phyloP scores from a whole-genome alignment of 177 flowering plant genomes.

The Telopea speciosissima region DNA sequence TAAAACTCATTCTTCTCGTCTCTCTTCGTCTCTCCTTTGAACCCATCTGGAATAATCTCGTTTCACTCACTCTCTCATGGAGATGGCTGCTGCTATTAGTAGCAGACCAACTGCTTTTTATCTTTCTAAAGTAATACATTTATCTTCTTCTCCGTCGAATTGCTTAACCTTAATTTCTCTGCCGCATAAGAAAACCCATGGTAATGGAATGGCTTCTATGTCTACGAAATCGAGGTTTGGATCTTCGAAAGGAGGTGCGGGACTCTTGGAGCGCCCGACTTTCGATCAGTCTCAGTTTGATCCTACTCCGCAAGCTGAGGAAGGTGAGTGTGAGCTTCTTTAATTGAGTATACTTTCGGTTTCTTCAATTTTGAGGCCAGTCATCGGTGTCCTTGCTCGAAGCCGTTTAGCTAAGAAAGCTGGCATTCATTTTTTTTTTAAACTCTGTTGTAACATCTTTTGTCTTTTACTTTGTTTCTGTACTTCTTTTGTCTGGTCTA shows the following conservation, averaged over 20 bases:
- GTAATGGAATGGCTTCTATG: constrained; percentile 2
- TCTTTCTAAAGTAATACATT: background rate
- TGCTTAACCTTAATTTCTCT: background rate
- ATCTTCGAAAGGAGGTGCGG: constrained; percentile 24
- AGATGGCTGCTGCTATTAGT: constrained; percentile 9
- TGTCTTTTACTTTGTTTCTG: no score
- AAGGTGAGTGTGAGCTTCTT: constrained; percentile 6
- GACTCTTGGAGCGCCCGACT: constrained; percentile 28
- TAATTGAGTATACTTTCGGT: no score
- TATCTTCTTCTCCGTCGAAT: constrained; percentile 2
- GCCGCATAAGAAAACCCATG: background rate
- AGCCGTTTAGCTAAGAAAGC: no score
- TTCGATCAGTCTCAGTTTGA: constrained; percentile 32
- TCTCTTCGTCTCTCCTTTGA: no score
- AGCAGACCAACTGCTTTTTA: background rate
- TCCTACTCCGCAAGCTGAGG: constrained; percentile 8
- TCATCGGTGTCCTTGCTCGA: no score
- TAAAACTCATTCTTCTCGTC: no score
- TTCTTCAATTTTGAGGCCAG: no score
- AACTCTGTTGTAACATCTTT: no score
- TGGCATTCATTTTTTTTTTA: no score
- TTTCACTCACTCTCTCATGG: background rate
- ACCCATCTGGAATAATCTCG: no score
- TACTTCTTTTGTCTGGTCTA: no score
- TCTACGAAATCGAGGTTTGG: constrained; percentile 14